These are phyloP conservation scores for Inonotus obliquus DNA, from an alignment of 1,284 basidiomycete genomes.

Conservation along the genomic window DNA sequence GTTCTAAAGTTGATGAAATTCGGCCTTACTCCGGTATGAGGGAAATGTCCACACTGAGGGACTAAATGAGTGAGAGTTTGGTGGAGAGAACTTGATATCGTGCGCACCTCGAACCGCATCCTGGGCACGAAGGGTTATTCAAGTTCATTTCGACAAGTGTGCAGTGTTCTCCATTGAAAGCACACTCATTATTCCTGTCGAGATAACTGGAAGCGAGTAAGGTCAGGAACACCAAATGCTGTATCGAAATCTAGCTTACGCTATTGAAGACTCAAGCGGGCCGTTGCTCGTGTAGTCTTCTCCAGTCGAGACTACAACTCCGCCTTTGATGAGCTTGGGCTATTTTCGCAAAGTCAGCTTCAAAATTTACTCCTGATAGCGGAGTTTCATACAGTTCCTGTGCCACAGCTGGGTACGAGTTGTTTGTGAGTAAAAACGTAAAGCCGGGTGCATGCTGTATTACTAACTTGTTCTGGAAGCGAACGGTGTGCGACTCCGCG, in stretches of 20 bases:
- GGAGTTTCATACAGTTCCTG: constrained; percentile 31
- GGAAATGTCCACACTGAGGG: constrained; percentile 36
- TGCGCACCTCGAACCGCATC: constrained; percentile 33
- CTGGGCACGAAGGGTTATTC: constrained; percentile 34
- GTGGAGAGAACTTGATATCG: background rate
- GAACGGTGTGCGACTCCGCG: constrained; percentile 34
- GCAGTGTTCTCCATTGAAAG: constrained; percentile 40
- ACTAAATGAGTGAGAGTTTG: background rate
- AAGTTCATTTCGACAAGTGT: constrained; percentile 40
- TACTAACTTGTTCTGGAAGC: constrained; percentile 34
- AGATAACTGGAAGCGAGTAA: constrained; percentile 19
- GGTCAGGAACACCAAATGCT: background rate
- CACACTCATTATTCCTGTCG: constrained; percentile 29
- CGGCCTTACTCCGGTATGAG: constrained; percentile 38
- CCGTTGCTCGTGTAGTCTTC: constrained; percentile 29
- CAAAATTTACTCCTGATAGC: background rate
- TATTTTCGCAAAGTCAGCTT: constrained; percentile 15
- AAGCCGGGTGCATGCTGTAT: background rate
- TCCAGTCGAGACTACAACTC: constrained; percentile 31
- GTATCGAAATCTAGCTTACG: constrained; percentile 24
- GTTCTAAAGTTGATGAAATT: background rate
- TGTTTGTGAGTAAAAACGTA: background rate
- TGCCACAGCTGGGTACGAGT: constrained; percentile 28
- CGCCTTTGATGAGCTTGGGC: constrained; percentile 32
- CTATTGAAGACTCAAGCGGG: constrained; percentile 29